Evolutionary conservation across 208 protist species (phyloP).

Genomic region (Ichthyophonus hoferi): DNA sequence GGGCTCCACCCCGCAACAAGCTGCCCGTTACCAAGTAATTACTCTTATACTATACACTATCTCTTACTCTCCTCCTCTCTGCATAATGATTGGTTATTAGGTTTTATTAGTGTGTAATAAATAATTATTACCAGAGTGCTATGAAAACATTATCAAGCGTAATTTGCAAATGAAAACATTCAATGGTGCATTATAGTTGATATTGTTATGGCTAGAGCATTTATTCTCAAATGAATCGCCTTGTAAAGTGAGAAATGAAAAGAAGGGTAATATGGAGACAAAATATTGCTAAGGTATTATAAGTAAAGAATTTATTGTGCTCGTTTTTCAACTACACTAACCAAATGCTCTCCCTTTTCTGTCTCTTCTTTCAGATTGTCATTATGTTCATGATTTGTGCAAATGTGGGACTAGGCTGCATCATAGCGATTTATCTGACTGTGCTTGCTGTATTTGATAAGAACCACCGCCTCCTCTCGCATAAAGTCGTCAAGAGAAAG

Average conservation of each 20-base stretch:
- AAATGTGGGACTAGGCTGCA: neutral
- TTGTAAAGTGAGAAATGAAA: too few relatives aligned
- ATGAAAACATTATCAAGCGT: too few relatives aligned
- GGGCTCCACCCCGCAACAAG: neutral
- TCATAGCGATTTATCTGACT: neutral
- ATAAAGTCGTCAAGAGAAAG: neutral
- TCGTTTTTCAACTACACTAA: neutral
- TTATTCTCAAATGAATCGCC: too few relatives aligned
- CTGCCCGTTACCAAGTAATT: slow-evolving; percentile 16
- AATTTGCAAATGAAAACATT: too few relatives aligned
- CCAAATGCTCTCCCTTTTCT: neutral
- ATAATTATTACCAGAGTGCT: too few relatives aligned
- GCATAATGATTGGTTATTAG: too few relatives aligned
- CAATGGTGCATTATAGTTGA: too few relatives aligned
- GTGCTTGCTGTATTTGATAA: neutral
- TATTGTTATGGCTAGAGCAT: too few relatives aligned
- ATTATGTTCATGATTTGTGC: neutral
- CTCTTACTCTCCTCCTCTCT: neutral
- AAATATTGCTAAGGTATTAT: too few relatives aligned
- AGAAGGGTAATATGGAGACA: too few relatives aligned
- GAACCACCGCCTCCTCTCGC: neutral
- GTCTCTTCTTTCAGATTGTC: neutral
- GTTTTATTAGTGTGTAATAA: too few relatives aligned
- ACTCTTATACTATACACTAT: neutral
- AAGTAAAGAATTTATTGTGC: too few relatives aligned